Base-by-base conservation (phyloP, 2,329 filamentous ascomycete species). In the Amauroascus verrucosus region DNA sequence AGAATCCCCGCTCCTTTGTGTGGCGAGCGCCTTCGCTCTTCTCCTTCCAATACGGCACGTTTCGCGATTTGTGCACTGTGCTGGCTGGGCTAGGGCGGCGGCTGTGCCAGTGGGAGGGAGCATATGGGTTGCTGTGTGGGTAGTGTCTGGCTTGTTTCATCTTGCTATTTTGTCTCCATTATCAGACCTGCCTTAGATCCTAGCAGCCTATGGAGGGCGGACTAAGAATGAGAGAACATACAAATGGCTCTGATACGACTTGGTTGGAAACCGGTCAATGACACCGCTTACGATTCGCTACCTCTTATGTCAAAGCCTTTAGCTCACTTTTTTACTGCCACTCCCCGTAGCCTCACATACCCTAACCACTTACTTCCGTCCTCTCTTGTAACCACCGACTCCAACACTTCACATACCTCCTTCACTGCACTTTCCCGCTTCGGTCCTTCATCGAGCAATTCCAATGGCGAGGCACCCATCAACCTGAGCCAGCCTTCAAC, bases 401-500 rank as follows among this genome's bases (percentile, higher is more conserved):
- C 71, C 55, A 85, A 63, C 3, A 80, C 68, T 46, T 77, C 74
- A 7, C 75, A 73, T 5, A 78, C 74, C 67, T 83, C 79, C 59
- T 62, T 69, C 2, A 83, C 72, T 5, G 71, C 75, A 41, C 65
- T 71, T 56, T 83, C 80, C 57, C 77, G 74, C 66, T 72, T 67
- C 45, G 62, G 65, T 32, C 68, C 70, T 30, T 68, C 70, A 1
- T 67, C 63, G 7, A 85, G 64, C 1, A 67, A 71, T 57, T 83
- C 78, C 53, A 86, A 70, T 47, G 83, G 76, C 57, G 71, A 67
- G 56, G 75, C 78, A 1, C 77, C 82, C 75, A 86, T 83, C 56
- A 86, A 65, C 59, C 77, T 69, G 24, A 85, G 70, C 83, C 84
- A 87, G 1, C 81, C 83, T 52, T 79, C 77, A 9, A 86, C 69